Percentiles rank a stretch among this genome's conserved stretches.
Evolutionary conservation across 2,329 filamentous ascomycete genomes (phyloP).

Genomic region (Exserohilum turcica): DNA sequence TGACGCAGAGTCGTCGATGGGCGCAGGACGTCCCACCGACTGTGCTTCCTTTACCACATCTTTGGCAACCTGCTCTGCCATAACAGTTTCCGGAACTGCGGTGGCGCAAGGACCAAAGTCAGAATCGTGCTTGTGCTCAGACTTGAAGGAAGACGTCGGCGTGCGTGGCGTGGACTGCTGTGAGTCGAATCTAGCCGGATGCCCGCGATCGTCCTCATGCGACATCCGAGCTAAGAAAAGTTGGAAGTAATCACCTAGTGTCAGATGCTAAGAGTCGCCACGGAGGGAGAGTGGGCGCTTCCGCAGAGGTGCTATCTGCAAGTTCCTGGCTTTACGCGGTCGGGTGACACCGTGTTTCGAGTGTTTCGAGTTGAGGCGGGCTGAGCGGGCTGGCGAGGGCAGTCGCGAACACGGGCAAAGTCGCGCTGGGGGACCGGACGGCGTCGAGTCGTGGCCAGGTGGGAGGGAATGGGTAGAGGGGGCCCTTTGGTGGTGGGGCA

Average conservation of each 20-base stretch:
- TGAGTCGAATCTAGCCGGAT: constrained; percentile 25
- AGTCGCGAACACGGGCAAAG: constrained; percentile 25
- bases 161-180: constrained; percentile 23
- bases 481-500: constrained; percentile 39
- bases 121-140: constrained; percentile 40
- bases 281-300: constrained; percentile 47
- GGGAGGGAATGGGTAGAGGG: constrained; percentile 28
- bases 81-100: constrained; percentile 65
- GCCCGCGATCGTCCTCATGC: constrained; percentile 33
- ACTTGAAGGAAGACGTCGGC: constrained; percentile 20
- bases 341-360: constrained; percentile 40
- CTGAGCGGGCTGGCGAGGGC: constrained; percentile 6
- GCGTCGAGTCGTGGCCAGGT: constrained; percentile 30
- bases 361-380: constrained; percentile 23
- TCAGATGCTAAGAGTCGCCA: constrained; percentile 49
- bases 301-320: constrained; percentile 47
- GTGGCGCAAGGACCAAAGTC: constrained; percentile 37
- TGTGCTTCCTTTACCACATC: constrained; percentile 74
- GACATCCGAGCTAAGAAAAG: constrained; percentile 27
- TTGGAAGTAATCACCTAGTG: constrained; percentile 46
- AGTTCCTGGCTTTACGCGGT: constrained; percentile 38
- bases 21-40: constrained; percentile 68
- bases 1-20: constrained; percentile 69
- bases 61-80: constrained; percentile 72
- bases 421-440: constrained; percentile 34